phyloP scores from a whole-genome alignment of 1,139 yeast genomes.

The Candida glucosophila region DNA sequence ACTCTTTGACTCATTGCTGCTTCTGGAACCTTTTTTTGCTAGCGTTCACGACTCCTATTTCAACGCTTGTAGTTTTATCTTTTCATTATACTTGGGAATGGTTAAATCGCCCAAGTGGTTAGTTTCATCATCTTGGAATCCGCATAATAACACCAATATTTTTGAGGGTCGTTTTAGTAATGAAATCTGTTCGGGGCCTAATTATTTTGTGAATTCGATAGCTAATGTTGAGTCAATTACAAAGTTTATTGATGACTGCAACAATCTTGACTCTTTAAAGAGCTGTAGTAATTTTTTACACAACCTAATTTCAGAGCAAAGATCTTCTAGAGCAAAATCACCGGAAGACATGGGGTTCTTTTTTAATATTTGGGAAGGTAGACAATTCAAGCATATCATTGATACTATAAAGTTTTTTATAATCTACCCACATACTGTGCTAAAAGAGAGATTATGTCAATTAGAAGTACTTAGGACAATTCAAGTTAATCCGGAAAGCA shows the following conservation, averaged over 20 bases:
- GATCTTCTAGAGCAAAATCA: conserved; percentile 6
- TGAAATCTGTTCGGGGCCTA: conserved; percentile 12
- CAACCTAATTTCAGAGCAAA: conserved; percentile 8
- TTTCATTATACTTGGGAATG: conserved; percentile 20
- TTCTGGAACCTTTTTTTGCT: conserved; percentile 8
- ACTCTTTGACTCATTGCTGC: conserved; percentile 14
- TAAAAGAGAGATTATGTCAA: too few species aligned
- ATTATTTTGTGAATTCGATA: conserved; percentile 20
- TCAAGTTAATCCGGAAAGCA: conserved; percentile 1
- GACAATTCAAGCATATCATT: conserved; percentile 14
- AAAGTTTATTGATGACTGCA: conserved; percentile 9
- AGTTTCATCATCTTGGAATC: conserved; percentile 11
- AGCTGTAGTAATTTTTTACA: conserved; percentile 10
- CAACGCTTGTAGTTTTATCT: conserved; percentile 20
- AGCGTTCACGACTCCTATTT: conserved; percentile 14
- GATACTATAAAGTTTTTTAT: conserved; percentile 23
- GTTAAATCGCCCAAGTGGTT: conserved; percentile 22
- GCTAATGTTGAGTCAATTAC: conserved; percentile 8
- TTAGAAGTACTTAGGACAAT: conserved; percentile 9
- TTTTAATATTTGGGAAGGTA: conserved; percentile 29
- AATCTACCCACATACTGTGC: conserved; percentile 25
- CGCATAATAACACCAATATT: conserved; percentile 14
- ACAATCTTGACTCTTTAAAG: conserved; percentile 5
- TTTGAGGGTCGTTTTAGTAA: conserved; percentile 18
- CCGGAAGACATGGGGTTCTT: conserved; percentile 17